A percentile compares a stretch with the other conserved stretches of the same genome.
phyloP scores from a whole-genome alignment of 2,329 filamentous ascomycete genomes.

The Podosphaera fusca region DNA sequence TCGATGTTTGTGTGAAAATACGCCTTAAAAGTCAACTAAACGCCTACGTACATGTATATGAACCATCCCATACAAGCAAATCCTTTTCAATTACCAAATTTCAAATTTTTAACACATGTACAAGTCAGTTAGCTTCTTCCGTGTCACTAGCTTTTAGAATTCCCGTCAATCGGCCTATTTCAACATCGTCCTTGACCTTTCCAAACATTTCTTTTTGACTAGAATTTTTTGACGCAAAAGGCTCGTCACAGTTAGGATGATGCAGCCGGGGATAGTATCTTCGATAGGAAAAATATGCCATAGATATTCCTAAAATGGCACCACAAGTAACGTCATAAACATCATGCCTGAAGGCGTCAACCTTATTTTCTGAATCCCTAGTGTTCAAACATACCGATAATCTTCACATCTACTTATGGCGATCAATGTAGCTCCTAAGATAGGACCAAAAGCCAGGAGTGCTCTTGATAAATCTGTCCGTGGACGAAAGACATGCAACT shows the following conservation, averaged over 20 bases:
- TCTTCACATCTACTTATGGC: slow-evolving; percentile 47
- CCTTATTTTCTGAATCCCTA: neutral
- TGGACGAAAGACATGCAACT: slow-evolving; percentile 30
- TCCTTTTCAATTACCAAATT: too few species aligned
- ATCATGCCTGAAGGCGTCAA: slow-evolving; percentile 25
- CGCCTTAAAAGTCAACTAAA: too few species aligned
- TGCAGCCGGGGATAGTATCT: slow-evolving; percentile 36
- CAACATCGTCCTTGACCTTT: slow-evolving; percentile 15
- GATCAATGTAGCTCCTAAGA: slow-evolving; percentile 41
- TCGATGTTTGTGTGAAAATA: too few species aligned
- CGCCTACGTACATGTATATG: too few species aligned
- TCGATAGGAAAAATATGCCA: slow-evolving; percentile 44
- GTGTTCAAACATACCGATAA: slow-evolving; percentile 23
- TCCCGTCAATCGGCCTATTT: slow-evolving; percentile 7
- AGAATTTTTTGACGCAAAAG: slow-evolving; percentile 22
- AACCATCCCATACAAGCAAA: too few species aligned
- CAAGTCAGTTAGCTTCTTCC: slow-evolving; percentile 5
- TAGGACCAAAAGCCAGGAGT: slow-evolving; percentile 31
- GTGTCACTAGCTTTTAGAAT: slow-evolving; percentile 10
- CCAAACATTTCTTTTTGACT: slow-evolving; percentile 14
- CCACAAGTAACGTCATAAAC: slow-evolving; percentile 45
- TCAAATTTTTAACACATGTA: too few species aligned
- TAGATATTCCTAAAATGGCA: slow-evolving; percentile 31
- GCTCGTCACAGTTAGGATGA: slow-evolving; percentile 30
- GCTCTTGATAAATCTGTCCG: slow-evolving; percentile 28